phyloP scores from a whole-genome alignment of 2,329 filamentous ascomycete species.

The Macroventuria anomochaeta region DNA sequence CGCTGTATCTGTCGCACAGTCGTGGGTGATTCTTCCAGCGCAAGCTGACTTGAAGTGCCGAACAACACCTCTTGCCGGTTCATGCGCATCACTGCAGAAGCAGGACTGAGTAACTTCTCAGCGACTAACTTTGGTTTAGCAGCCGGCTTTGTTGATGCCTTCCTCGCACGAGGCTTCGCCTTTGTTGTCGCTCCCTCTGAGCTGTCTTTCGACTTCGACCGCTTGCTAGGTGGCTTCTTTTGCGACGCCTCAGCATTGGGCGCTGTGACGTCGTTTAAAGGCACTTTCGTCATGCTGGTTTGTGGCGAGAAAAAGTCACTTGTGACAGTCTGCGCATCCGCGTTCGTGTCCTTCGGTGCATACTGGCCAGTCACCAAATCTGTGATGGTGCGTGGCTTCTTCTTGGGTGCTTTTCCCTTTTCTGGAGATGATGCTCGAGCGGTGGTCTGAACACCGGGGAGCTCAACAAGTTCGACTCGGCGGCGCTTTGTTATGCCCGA shows the following conservation, averaged over 20 bases:
- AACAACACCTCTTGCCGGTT: constrained; percentile 48
- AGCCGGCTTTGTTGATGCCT: constrained; percentile 31
- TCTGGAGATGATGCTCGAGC: constrained; percentile 36
- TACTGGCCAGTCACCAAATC: constrained; percentile 49
- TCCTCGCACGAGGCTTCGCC: constrained; percentile 33
- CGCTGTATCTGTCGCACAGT: constrained; percentile 45
- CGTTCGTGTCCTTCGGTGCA: constrained; percentile 16
- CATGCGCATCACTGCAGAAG: constrained; percentile 36
- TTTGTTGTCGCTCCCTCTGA: constrained; percentile 27
- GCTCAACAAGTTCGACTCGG: constrained; percentile 40
- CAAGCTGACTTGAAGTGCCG: constrained; percentile 51
- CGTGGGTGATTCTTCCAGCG: constrained; percentile 46
- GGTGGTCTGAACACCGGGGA: constrained; percentile 31
- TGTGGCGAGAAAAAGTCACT: constrained; percentile 37
- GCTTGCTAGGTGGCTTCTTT: constrained; percentile 32
- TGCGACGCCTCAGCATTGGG: constrained; percentile 10
- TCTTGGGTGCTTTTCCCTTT: constrained; percentile 46
- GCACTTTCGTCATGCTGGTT: constrained; percentile 28
- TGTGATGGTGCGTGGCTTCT: constrained; percentile 50
- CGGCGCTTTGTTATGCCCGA: constrained; percentile 34
- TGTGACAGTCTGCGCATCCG: constrained; percentile 13
- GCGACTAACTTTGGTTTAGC: constrained; percentile 37
- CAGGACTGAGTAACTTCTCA: constrained; percentile 48
- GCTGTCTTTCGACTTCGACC: constrained; percentile 27
- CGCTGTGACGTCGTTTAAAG: constrained; percentile 33